Evolutionary conservation across 164 flowering plant genomes (phyloP).

Genomic region (Liriodendron chinense): DNA sequence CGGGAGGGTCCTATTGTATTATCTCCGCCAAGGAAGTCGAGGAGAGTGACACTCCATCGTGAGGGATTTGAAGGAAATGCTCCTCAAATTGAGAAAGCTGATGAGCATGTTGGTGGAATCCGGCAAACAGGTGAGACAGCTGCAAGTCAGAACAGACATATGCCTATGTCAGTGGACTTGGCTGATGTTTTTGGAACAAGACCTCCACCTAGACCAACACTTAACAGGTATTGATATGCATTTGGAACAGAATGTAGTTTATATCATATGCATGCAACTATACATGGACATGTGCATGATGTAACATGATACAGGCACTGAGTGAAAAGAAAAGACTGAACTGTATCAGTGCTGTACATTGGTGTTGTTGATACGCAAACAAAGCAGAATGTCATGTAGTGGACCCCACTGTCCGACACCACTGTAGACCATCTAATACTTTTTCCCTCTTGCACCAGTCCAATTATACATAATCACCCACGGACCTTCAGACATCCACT

Average conservation of each 20-base stretch:
- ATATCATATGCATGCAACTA: background rate
- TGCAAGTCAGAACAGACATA: conserved; percentile 47
- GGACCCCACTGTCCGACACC: too few relatives aligned
- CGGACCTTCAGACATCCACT: too few relatives aligned
- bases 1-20: conserved; percentile 76
- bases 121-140: conserved; percentile 37
- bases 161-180: conserved; percentile 79
- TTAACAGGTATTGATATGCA: conserved; percentile 64
- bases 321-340: too few relatives aligned
- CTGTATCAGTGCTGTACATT: too few relatives aligned
- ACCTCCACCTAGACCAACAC: conserved; percentile 73
- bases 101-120: conserved; percentile 39
- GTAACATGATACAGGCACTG: too few relatives aligned
- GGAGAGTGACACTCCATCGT: conserved; percentile 79
- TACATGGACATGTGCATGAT: too few relatives aligned
- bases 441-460: too few relatives aligned
- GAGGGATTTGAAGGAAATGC: conserved; percentile 53
- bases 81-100: conserved; percentile 34
- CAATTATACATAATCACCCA: too few relatives aligned
- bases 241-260: background rate
- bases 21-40: conserved; percentile 85
- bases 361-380: too few relatives aligned
- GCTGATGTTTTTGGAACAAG: conserved; percentile 56
- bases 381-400: too few relatives aligned
- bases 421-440: too few relatives aligned